Evolutionary conservation across 139 green algal species (phyloP).

Genomic region (Pleodorina starrii): DNA sequence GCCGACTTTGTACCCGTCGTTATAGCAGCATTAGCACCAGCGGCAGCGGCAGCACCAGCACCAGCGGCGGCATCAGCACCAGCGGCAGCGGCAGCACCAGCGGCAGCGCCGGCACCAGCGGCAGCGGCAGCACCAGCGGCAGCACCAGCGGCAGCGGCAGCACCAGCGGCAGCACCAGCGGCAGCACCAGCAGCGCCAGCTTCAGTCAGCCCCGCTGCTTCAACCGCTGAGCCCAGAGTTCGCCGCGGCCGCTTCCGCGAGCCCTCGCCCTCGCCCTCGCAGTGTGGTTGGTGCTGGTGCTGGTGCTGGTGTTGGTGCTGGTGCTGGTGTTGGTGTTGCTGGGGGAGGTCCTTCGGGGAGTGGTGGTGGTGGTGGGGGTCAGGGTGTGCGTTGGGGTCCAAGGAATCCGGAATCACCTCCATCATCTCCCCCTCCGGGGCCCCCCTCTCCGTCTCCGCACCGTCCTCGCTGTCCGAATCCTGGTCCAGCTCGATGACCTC

Average conservation of each 20-base stretch:
- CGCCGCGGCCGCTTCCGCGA: background rate
- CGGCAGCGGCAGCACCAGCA: background rate
- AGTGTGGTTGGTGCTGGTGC: background rate
- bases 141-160: background rate
- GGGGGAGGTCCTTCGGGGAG: background rate
- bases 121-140: background rate
- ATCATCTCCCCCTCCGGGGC: background rate
- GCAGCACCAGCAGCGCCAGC: background rate
- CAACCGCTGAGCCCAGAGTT: background rate
- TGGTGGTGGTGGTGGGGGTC: background rate
- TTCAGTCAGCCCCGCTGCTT: background rate
- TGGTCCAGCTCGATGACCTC: background rate
- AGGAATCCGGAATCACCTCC: slow-evolving; percentile 14
- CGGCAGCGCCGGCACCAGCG: background rate
- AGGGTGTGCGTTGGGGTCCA: slow-evolving; percentile 13
- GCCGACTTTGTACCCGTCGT: too few species aligned
- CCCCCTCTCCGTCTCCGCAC: background rate
- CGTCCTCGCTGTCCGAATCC: background rate
- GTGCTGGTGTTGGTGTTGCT: background rate
- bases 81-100: background rate
- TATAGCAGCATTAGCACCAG: background rate
- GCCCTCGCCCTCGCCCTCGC: background rate
- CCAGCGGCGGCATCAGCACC: background rate
- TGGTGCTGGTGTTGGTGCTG: background rate
- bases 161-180: background rate